Evolutionary conservation across 805 yeast genomes (phyloP).

Genomic region (Wickerhamomyces canadensis): DNA sequence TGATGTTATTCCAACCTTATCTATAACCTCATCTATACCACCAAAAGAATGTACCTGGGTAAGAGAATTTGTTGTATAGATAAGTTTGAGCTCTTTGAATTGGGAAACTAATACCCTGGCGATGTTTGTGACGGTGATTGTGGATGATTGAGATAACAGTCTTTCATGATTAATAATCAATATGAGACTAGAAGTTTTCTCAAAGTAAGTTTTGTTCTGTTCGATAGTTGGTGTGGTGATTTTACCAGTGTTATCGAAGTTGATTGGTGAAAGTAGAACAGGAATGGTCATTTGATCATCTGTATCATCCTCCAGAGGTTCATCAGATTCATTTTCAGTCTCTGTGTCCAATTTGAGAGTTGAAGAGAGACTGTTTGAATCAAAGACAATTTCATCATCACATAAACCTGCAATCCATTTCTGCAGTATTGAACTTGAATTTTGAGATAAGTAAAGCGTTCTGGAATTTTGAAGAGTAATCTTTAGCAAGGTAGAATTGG

Average conservation of each 20-base stretch:
- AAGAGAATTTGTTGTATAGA: slow-evolving; percentile 11
- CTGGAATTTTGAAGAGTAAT: slow-evolving; percentile 13
- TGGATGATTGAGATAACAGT: slow-evolving; percentile 2
- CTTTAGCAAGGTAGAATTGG: slow-evolving; percentile 17
- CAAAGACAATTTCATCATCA: slow-evolving; percentile 27
- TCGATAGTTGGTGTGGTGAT: slow-evolving; percentile 4
- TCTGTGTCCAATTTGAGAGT: slow-evolving; percentile 12
- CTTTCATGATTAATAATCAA: slow-evolving; percentile 15
- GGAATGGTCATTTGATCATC: slow-evolving; percentile 15
- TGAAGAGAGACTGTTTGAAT: slow-evolving; percentile 26
- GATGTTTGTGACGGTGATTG: slow-evolving; percentile 18
- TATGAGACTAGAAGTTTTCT: slow-evolving; percentile 11
- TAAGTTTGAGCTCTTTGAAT: slow-evolving; percentile 10
- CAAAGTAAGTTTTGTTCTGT: slow-evolving; percentile 3
- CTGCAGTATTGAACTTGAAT: slow-evolving; percentile 28
- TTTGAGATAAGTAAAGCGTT: slow-evolving; percentile 21
- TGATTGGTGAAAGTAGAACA: slow-evolving; percentile 19
- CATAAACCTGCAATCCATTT: slow-evolving; percentile 38
- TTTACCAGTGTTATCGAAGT: slow-evolving; percentile 5
- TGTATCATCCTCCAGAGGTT: too few relatives aligned
- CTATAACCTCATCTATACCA: background rate
- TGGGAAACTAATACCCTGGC: slow-evolving; percentile 12
- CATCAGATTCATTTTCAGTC: too few relatives aligned
- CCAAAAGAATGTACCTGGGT: slow-evolving; percentile 6
- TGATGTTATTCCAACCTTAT: background rate